Base-by-base conservation (phyloP, 306 rosid genomes). In the Crataegus laevigata region DNA sequence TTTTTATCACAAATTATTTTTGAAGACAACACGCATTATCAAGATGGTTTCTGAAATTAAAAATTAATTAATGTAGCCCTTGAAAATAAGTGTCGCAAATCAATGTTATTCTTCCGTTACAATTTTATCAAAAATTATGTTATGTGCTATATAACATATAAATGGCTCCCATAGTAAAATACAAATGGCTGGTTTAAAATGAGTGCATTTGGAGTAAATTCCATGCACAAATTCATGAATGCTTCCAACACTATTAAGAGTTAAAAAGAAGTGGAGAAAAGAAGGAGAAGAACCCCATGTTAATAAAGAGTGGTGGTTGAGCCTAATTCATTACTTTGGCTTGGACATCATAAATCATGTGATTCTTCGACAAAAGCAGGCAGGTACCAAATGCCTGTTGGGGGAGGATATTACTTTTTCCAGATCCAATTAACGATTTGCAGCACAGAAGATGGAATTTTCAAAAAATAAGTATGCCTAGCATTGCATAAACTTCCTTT, bases 241-340 rank as follows among this genome's bases (percentile, higher is more conserved):
- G 32, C 36, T 18, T 60, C 28, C 32, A 11, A 60, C 18, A 26
- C 9, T 17, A 22, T 0, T n/a, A 58, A 47, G 15, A 9, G 3
- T 15, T 4, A 47, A 47, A 47, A 47, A 47, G 19, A 47, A 47
- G 52, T 15, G 52, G 19, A 14, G 12, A 43, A 67, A 75, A 66
- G 28, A 38, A 34, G 18, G 55, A 45, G 28, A 34, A 52, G 25
- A 4, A 42, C 64, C n/a, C 29, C n/a, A 64, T 52, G 30, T 25
- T 38, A 24, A 11, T 47, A 47, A 47, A 47, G 52, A 47, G 19
- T 15, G 66, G 30, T 62, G 66, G 30, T 62, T 51, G 29, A 51
- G 30, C 58, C 69, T 65, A 19, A 66, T 81, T 57, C 78, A 50
- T 81, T 75, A 50, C 81, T 71, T 81, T 59, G 61, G 81, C 78